Evolutionary conservation across 2,329 filamentous ascomycete genomes (phyloP), one percentile per base, ranked within the genome.

Genomic region (Aspergillus sp.): DNA sequence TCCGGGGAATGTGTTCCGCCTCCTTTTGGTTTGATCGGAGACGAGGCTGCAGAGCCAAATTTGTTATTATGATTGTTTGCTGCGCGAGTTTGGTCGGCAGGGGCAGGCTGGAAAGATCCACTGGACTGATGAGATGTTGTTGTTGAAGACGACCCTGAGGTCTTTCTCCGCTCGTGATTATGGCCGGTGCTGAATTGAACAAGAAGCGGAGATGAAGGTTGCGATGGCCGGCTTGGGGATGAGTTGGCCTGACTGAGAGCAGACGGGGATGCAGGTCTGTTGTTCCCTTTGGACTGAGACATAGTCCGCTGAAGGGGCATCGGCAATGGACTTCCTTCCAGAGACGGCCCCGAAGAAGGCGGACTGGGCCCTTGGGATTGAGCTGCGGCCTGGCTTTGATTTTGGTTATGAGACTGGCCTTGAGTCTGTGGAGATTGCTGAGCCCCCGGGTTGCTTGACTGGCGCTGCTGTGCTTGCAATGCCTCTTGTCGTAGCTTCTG

Each of bases 401-500:
- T 30, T 30, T 11, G 26, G 26, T 30, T 30, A 3, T 11, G 43
- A 26, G 43, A 4, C 43, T 47, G 51, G n/a, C 18, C 9, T 20
- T 59, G 62, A 6, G 39, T 13, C 24, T 74, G 67, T 9, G 68
- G 61, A 48, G 34, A 42, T 38, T 64, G 60, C 42, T 69, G 68
- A 13, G 58, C 34, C 17, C 62, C 56, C 12, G 68, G 64, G 6
- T 74, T 71, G 3, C 65, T 64, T 12, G 73, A 64, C 55, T 76
- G 72, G 62, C 85, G 84, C 59, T 81, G 81, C 65, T 87, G 85
- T 36, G 82, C 81, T 66, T 88, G 92, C 78, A 97, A 83, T 3
- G 95, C 93, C 74, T 98, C 93, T 20, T 93, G 91, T 11, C 93
- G 88, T 56, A 99, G 81, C 73, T 98, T 98, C 68, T 98, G 93